Conservation (phyloP, 1,284 basidiomycete genomes). For the Sporisorium iseilematis-ciliati region DNA sequence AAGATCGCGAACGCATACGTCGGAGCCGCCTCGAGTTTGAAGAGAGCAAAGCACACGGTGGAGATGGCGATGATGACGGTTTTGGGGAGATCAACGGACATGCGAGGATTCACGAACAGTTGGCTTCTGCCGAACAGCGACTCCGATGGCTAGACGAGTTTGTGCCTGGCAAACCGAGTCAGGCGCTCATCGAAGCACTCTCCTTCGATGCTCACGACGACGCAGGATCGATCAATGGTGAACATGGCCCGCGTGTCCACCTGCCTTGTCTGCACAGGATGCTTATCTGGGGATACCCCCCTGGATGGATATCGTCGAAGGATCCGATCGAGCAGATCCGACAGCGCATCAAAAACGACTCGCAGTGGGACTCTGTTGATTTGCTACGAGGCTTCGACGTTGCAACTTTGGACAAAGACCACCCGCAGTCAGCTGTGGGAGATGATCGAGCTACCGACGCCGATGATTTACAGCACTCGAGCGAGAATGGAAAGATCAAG, state of each 20-base stretch:
- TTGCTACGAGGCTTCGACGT: constrained; percentile 22
- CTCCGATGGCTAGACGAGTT: constrained; percentile 26
- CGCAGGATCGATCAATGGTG: too few species aligned
- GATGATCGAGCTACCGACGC: background rate
- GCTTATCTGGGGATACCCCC: constrained; percentile 41
- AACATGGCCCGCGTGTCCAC: background rate
- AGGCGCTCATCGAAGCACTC: constrained; percentile 18
- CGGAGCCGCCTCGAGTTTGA: constrained; percentile 25
- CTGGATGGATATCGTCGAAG: constrained; percentile 26
- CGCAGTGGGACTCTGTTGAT: constrained; percentile 24
- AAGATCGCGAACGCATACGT: constrained; percentile 26
- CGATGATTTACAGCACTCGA: background rate
- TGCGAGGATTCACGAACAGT: constrained; percentile 36
- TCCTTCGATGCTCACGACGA: background rate
- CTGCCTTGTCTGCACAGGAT: constrained; percentile 27
- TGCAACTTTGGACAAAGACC: background rate
- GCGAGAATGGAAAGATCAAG: background rate
- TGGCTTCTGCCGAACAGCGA: constrained; percentile 21
- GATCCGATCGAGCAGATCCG: constrained; percentile 22
- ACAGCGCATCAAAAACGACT: constrained; percentile 22
- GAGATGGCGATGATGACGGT: constrained; percentile 6
- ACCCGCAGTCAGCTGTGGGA: background rate
- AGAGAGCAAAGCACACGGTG: constrained; percentile 13
- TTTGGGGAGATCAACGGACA: constrained; percentile 14
- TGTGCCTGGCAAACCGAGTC: constrained; percentile 24